Percentiles rank a stretch among this genome's conserved stretches.
phyloP scores from a whole-genome alignment of 2,329 filamentous ascomycete genomes.

The Alternaria hordeiaustralica region DNA sequence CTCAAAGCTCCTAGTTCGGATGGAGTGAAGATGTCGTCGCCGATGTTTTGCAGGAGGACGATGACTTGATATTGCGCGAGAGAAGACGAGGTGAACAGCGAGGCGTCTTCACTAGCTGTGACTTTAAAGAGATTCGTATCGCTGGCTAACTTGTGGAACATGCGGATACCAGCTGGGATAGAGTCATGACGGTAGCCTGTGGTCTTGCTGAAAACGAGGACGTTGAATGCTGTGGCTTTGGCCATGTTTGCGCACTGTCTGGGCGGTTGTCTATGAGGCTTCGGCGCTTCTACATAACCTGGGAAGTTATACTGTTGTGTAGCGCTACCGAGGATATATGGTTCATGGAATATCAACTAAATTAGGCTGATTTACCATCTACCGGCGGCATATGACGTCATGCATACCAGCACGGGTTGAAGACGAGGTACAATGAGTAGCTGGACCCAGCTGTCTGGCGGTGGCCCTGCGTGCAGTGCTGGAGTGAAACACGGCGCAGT shows the following conservation, averaged over 20 bases:
- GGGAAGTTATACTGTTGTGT: neutral
- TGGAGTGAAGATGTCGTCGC: slow-evolving; percentile 16
- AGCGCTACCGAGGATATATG: neutral
- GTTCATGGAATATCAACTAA: neutral
- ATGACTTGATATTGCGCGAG: slow-evolving; percentile 20
- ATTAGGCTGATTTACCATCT: neutral
- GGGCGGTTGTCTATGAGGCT: neutral
- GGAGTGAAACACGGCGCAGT: neutral
- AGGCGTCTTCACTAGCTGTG: slow-evolving; percentile 28
- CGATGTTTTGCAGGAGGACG: slow-evolving; percentile 25
- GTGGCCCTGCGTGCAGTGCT: neutral
- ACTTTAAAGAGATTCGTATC: slow-evolving; percentile 14
- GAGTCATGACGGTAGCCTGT: slow-evolving; percentile 36
- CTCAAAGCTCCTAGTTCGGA: slow-evolving; percentile 22
- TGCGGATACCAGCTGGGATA: slow-evolving; percentile 26
- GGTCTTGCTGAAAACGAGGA: slow-evolving; percentile 39
- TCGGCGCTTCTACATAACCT: neutral
- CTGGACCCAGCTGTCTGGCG: neutral
- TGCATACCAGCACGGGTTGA: neutral
- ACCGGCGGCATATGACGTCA: neutral
- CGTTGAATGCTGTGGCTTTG: slow-evolving; percentile 3
- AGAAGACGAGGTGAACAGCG: slow-evolving; percentile 7
- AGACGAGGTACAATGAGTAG: neutral
- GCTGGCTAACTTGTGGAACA: slow-evolving; percentile 16
- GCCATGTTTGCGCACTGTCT: neutral